Evolutionary conservation across 495 filamentous ascomycete species (phyloP), one percentile per base, ranked within the genome.

Genomic region (Tuber borchii): DNA sequence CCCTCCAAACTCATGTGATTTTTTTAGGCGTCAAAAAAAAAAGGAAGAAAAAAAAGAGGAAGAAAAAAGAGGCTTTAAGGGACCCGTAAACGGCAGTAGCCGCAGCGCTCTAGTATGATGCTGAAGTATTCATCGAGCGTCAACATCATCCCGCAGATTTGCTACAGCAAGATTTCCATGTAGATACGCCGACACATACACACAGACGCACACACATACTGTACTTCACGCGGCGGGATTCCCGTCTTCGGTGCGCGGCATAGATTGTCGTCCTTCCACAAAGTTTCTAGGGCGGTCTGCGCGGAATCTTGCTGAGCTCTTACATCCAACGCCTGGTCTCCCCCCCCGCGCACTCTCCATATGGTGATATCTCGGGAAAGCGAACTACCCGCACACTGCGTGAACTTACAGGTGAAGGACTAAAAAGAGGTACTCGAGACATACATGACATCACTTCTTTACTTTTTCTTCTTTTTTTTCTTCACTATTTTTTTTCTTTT

Each of bases 81-180:
- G n/a, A 26, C 48, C 48, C 9, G n/a, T 12, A n/a, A 56, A 56
- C 3, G 19, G 22, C 22, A n/a, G 10, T 7, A 31, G 0, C n/a
- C n/a, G 51, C 10, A 31, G 51, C 51, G 10, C n/a, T 61, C 5
- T 14, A 31, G 56, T 65, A 65, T 31, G 56, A 17, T 65, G 3
- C n/a, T n/a, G 26, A 2, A 65, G 56, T 16, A 31, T 26, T 26
- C 9, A 65, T 65, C n/a, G 12, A 31, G n/a, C n/a, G 17, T 65
- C 56, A 10, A 31, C 10, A 65, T 65, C 56, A 65, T 65, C n/a
- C 26, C 56, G 56, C 56, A 65, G 56, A 65, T 65, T 65, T 65
- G 51, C n/a, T 26, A 40, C 12, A 65, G 51, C n/a, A 26, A 12
- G 51, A 61, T 61, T 26, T 10, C n/a, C n/a, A 17, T 65, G 10